Conservation (phyloP, 164 flowering plant species). For the Stephania japonica region DNA sequence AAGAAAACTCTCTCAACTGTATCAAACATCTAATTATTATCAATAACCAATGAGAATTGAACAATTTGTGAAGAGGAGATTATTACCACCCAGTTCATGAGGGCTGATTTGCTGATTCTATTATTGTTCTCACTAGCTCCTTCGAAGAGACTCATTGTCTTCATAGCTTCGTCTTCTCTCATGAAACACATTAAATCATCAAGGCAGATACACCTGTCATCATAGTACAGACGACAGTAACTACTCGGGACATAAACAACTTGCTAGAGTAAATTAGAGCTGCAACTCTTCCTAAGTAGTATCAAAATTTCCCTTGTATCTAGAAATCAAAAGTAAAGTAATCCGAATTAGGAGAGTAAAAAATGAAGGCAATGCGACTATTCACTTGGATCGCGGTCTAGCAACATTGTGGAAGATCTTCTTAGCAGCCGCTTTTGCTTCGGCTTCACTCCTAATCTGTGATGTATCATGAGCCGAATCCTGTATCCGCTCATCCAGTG, state of each 20-base stretch:
- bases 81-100: conserved; percentile 48
- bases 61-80: conserved; percentile 1
- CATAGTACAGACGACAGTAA: neutral
- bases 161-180: conserved; percentile 50
- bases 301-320: neutral
- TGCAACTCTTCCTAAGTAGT: neutral
- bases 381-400: conserved; percentile 46
- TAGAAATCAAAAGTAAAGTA: neutral
- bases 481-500: conserved; percentile 47
- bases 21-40: neutral
- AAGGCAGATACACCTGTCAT: conserved; percentile 33
- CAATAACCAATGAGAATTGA: neutral
- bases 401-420: conserved; percentile 54
- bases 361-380: neutral
- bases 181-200: conserved; percentile 54
- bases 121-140: conserved; percentile 32
- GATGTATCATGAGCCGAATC: conserved; percentile 17
- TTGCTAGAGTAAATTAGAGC: neutral
- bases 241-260: no score
- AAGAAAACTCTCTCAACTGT: neutral
- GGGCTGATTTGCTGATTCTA: conserved; percentile 42
- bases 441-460: conserved; percentile 42
- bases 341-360: neutral
- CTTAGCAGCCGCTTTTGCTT: conserved; percentile 56
- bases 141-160: conserved; percentile 46